Base-by-base conservation (phyloP, 2,329 filamentous ascomycete genomes). In the Arthrobotrys conoides region DNA sequence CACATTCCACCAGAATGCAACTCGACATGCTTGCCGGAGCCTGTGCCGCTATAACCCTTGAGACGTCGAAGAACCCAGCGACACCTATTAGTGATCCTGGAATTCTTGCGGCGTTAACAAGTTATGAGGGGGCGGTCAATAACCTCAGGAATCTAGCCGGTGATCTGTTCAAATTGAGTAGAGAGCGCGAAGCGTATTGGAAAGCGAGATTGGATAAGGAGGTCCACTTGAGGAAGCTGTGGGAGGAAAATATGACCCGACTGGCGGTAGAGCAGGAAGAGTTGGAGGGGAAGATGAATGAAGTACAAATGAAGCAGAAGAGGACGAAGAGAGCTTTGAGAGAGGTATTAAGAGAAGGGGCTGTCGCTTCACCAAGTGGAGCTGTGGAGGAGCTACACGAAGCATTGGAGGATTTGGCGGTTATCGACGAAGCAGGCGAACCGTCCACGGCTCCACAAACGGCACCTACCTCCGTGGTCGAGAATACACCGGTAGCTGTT, bases 171-270 rank as follows among this genome's bases (percentile, higher is more conserved):
- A 93, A 94, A 64, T 98, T 99, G 82, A 95, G 94, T 8, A 91
- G 92, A 82, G 96, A 99, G 83, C 92, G 96, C 65, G 96, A 99
- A 84, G 91, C 93, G 0, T 97, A 97, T 84, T 99, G 96, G 96
- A 95, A 98, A 84, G 96, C 97, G 83, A 91, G 94, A 14, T 87
- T 99, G 48, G 94, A 97, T 81, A 91, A 94, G 68, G 96, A 99
- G 85, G 91, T 91, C 51, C 93, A 97, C 83, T 91, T 98, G 85
- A 90, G 96, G 44, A 91, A 93, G 76, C 93, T 99, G 90, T 99
- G 96, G 96, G 96, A 99, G 85, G 96, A 99, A 83, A 98, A 94
- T 85, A 97, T 99, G 96, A 94, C 96, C 9, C 91, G 94, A 82
- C 92, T 99, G n/a, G 96, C 94, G 18, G 91, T 90, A 71, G 96